Evolutionary conservation across 495 filamentous ascomycete genomes (phyloP).

Genomic region (Podospora tetraspora): DNA sequence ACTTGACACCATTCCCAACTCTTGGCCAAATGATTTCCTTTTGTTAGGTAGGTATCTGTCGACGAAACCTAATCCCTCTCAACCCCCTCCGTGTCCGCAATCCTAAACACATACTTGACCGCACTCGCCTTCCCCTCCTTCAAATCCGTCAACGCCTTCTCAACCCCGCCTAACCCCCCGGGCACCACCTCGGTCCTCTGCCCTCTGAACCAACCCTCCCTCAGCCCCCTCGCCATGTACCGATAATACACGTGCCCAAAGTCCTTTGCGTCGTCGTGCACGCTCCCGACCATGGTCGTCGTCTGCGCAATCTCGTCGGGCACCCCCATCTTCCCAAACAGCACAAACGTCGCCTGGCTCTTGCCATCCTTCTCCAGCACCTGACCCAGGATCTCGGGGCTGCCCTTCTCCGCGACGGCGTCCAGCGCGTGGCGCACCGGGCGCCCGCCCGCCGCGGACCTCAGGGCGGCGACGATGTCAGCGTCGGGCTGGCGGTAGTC

Average conservation of each 20-base stretch:
- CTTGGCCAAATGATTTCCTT: background rate
- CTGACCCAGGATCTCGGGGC: constrained; percentile 39
- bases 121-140: constrained; percentile 60
- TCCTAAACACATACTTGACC: constrained; percentile 63
- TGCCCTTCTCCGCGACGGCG: constrained; percentile 53
- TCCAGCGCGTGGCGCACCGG: constrained; percentile 50
- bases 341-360: constrained; percentile 49
- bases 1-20: constrained; percentile 1
- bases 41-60: background rate
- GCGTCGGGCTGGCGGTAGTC: constrained; percentile 64
- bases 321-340: constrained; percentile 36
- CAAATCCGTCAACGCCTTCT: constrained; percentile 52
- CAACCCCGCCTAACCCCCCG: constrained; percentile 54
- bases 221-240: constrained; percentile 48
- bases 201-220: constrained; percentile 54
- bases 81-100: constrained; percentile 55
- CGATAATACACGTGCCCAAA: constrained; percentile 53
- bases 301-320: constrained; percentile 33
- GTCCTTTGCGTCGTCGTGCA: constrained; percentile 49
- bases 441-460: constrained; percentile 34
- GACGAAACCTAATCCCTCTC: background rate
- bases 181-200: constrained; percentile 59
- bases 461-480: constrained; percentile 47
- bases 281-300: constrained; percentile 44
- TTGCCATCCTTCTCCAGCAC: constrained; percentile 35